Percentiles rank a stretch among this genome's conserved stretches.
Conservation (phyloP, 495 filamentous ascomycete genomes). For the Talaromyces liani region DNA sequence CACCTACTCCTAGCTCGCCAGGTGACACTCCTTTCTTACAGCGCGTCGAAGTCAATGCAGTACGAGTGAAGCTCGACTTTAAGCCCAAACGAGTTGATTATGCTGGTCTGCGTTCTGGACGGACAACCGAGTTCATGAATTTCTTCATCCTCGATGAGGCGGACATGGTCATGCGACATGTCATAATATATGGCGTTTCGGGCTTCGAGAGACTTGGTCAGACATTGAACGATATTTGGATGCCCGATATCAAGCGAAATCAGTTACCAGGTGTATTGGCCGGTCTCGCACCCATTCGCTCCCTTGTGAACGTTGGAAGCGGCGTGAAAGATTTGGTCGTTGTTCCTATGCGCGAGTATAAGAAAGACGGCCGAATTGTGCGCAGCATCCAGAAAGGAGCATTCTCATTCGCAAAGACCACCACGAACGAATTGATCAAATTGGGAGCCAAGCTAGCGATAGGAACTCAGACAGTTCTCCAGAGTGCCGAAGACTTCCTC, state of each 20-base stretch:
- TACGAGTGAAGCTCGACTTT: constrained; percentile 85
- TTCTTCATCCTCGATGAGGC: constrained; percentile 88
- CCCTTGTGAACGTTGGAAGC: constrained; percentile 80
- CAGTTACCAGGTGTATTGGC: constrained; percentile 86
- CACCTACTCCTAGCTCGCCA: constrained; percentile 39
- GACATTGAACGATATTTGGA: constrained; percentile 93
- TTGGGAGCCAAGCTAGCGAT: constrained; percentile 92
- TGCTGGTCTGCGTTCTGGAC: constrained; percentile 88
- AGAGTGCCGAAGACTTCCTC: constrained; percentile 78
- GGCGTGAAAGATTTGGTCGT: constrained; percentile 81
- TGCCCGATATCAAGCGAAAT: constrained; percentile 82
- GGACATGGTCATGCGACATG: constrained; percentile 77
- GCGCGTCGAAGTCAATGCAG: constrained; percentile 74
- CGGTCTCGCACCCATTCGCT: constrained; percentile 82
- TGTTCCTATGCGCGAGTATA: constrained; percentile 85
- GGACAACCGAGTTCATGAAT: constrained; percentile 98
- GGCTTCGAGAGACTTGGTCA: constrained; percentile 84
- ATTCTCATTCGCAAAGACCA: constrained; percentile 81
- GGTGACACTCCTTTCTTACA: constrained; percentile 84
- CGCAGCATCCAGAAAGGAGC: constrained; percentile 89
- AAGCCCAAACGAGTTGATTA: constrained; percentile 98
- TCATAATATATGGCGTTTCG: constrained; percentile 84
- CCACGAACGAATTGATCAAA: constrained; percentile 82
- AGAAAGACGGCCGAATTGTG: constrained; percentile 87
- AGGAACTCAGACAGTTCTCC: constrained; percentile 84